Conservation (phyloP, 2,329 filamentous ascomycete species). For the Rhexocercosporidium sp. region DNA sequence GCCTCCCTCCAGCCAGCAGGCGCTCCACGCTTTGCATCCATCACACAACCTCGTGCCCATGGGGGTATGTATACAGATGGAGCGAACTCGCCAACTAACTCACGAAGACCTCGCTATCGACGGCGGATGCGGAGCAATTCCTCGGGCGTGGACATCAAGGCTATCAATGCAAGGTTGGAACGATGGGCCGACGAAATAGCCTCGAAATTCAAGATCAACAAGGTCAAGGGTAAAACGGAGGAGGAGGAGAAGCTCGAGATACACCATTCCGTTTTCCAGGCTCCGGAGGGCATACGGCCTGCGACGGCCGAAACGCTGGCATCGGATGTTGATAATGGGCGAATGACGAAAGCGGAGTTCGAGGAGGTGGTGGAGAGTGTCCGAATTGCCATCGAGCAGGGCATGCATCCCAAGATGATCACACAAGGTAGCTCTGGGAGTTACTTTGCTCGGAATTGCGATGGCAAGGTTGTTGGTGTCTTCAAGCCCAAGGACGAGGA, state of each 20-base stretch:
- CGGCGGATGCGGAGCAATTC: conserved; percentile 68
- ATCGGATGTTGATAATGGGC: conserved; percentile 60
- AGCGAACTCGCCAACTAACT: conserved; percentile 44
- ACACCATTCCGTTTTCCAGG: conserved; percentile 94
- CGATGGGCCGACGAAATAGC: conserved; percentile 98
- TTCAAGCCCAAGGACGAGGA: conserved; percentile 99
- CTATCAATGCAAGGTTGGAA: conserved; percentile 94
- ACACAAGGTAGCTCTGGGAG: conserved; percentile 96
- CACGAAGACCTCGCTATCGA: conserved; percentile 54
- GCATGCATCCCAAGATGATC: conserved; percentile 93
- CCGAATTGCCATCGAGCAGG: conserved; percentile 85
- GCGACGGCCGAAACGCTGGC: conserved; percentile 77
- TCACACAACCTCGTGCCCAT: conserved; percentile 64
- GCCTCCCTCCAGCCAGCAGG: conserved; percentile 59
- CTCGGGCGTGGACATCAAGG: conserved; percentile 94
- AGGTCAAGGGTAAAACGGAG: conserved; percentile 72
- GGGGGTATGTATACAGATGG: conserved; percentile 61
- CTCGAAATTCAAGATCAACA: conserved; percentile 89
- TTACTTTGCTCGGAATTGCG: conserved; percentile 91
- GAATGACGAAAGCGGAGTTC: conserved; percentile 81
- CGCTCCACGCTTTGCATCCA: conserved; percentile 68
- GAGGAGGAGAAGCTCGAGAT: conserved; percentile 93
- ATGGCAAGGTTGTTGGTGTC: conserved; percentile 94
- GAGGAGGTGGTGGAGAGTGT: conserved; percentile 90
- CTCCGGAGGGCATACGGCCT: conserved; percentile 85